Evolutionary conservation across 495 filamentous ascomycete genomes (phyloP), one percentile per base, ranked within the genome.

Genomic region (Talaromyces nanjingensis): DNA sequence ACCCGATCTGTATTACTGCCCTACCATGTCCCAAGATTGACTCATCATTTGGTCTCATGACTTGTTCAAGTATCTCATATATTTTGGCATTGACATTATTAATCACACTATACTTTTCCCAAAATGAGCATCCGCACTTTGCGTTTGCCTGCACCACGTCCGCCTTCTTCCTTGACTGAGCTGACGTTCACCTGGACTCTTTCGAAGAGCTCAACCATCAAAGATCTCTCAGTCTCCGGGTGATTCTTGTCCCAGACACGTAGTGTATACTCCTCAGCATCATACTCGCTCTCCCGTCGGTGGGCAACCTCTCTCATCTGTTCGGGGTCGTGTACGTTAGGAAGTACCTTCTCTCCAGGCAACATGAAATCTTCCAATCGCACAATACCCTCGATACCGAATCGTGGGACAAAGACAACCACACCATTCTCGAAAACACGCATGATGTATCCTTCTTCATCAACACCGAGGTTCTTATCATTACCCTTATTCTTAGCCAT

Each of bases 351-450:
- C 8, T 89, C 88, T 63, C 92, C 89, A 22, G 86, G 82, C 0
- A 87, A 84, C 25, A 86, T 87, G 65, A 98, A 79, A 75, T 97
- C 96, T 66, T 89, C 80, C 68, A 97, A 74, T 37, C 92, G 83
- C 63, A 98, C 93, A 65, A 96, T 77, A 42, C 91, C 88, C 74
- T 98, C 94, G 66, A 98, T 93, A 14, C 94, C 96, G 72, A 98
- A 98, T 14, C 91, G 77, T 2, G 94, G 94, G 47, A 98, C 93
- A 67, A 98, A 92, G 3, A 97, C 93, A 4, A 97, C 93, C 64
- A 96, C 92, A 4, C 94, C 94, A 74, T 98, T 98, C 68, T 90
- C 91, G 71, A 98, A 97, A 20, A 98, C 89, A 73, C 90, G 90
- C 89, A 98, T 96, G 24, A 97, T 86, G 71, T 96, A 98, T 3